Percentiles rank a stretch among this genome's conserved stretches.
phyloP scores from a whole-genome alignment of 352 stramenopile species.

The Thalassiosira gravida region DNA sequence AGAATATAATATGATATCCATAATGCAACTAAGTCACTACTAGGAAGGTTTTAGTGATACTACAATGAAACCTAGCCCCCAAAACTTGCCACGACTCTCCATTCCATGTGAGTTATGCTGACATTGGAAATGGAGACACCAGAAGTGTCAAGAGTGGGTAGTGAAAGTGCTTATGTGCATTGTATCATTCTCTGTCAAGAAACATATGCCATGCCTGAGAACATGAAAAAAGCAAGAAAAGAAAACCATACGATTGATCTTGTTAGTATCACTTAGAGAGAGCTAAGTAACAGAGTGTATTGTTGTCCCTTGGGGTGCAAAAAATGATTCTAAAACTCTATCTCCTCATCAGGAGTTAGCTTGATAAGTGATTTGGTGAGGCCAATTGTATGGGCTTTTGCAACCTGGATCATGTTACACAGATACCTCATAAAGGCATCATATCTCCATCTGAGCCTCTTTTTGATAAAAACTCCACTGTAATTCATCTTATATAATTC shows the following conservation, averaged over 20 bases:
- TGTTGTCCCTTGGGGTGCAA: not conserved
- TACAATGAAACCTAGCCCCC: not conserved
- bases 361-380: not conserved
- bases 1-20: no score
- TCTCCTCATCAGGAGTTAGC: no score
- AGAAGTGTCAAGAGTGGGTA: not conserved
- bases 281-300: not conserved
- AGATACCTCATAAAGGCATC: conserved; percentile 6
- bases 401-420: not conserved
- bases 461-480: not conserved
- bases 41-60: not conserved
- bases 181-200: no score
- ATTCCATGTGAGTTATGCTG: not conserved
- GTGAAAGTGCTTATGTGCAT: not conserved
- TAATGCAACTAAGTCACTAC: not conserved
- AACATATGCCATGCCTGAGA: not conserved
- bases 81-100: not conserved
- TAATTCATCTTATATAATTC: not conserved
- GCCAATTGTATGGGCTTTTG: not conserved
- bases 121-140: not conserved
- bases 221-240: not conserved
- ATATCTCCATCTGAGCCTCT: not conserved
- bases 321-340: no score
- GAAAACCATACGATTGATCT: no score
- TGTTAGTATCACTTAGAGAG: not conserved